These are phyloP conservation scores for Colletotrichum echinochloae DNA, from an alignment of 2,329 filamentous ascomycete genomes.

Conservation along the genomic window DNA sequence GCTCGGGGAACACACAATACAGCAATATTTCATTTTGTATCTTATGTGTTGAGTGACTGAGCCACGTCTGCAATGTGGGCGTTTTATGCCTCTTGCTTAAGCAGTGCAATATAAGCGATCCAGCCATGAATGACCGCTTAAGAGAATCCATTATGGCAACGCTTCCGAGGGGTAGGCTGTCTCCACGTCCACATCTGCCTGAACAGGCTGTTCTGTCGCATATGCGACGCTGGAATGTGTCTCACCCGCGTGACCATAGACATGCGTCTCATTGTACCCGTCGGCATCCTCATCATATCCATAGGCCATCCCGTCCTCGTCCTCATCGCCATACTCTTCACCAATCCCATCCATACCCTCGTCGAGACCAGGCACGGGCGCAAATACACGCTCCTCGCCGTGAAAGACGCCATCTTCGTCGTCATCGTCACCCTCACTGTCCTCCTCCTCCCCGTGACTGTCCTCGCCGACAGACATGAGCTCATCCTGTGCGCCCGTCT, in stretches of 20 bases:
- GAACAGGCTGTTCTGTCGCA: not conserved
- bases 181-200: conserved; percentile 18
- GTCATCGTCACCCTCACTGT: conserved; percentile 47
- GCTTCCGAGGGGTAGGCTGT: conserved; percentile 28
- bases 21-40: not conserved
- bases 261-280: conserved; percentile 44
- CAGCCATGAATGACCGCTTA: too few species aligned
- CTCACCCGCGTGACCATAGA: conserved; percentile 45
- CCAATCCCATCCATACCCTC: conserved; percentile 25
- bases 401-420: conserved; percentile 43
- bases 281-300: conserved; percentile 47
- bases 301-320: conserved; percentile 44
- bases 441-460: conserved; percentile 48
- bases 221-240: conserved; percentile 1
- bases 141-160: not conserved
- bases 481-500: conserved; percentile 22
- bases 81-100: not conserved
- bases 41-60: not conserved
- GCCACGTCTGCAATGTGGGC: not conserved
- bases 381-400: conserved; percentile 39
- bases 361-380: conserved; percentile 16
- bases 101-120: not conserved
- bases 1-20: not conserved
- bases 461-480: conserved; percentile 34
- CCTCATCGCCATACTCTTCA: conserved; percentile 39